These are phyloP conservation scores for Alternaria infectoria DNA, from an alignment of 2,329 filamentous ascomycete species.

Conservation along the genomic window DNA sequence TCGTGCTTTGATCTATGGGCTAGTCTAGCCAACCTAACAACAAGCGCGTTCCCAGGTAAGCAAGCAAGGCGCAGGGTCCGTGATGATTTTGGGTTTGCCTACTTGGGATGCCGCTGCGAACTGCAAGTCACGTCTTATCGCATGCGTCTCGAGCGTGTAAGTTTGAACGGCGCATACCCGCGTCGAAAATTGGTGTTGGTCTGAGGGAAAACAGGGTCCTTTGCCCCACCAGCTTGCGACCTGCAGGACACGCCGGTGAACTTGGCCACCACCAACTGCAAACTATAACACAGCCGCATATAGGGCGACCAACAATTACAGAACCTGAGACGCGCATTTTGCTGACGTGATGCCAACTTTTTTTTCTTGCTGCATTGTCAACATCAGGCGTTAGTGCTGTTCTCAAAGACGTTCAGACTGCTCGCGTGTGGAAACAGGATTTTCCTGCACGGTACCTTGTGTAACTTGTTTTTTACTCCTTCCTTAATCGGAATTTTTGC, in stretches of 20 bases:
- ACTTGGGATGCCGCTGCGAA: neutral
- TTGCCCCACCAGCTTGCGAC: neutral
- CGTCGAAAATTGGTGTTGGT: neutral
- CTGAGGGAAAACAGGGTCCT: neutral
- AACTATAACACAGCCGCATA: neutral
- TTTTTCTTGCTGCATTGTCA: neutral
- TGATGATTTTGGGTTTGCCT: neutral
- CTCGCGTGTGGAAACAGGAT: neutral
- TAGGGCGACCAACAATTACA: neutral
- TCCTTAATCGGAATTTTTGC: neutral
- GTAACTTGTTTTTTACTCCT: neutral
- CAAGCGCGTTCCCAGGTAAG: neutral
- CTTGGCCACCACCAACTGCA: neutral
- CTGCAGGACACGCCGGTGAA: neutral
- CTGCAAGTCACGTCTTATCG: neutral
- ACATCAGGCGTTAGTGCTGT: neutral
- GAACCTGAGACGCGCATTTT: neutral
- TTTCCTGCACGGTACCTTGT: neutral
- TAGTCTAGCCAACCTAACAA: neutral
- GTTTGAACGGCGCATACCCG: neutral
- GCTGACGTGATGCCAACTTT: neutral
- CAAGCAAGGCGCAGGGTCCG: neutral
- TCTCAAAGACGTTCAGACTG: neutral
- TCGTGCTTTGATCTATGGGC: neutral
- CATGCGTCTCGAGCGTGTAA: neutral